Conservation (phyloP, 805 yeast genomes). For the Metschnikowia shivogae region DNA sequence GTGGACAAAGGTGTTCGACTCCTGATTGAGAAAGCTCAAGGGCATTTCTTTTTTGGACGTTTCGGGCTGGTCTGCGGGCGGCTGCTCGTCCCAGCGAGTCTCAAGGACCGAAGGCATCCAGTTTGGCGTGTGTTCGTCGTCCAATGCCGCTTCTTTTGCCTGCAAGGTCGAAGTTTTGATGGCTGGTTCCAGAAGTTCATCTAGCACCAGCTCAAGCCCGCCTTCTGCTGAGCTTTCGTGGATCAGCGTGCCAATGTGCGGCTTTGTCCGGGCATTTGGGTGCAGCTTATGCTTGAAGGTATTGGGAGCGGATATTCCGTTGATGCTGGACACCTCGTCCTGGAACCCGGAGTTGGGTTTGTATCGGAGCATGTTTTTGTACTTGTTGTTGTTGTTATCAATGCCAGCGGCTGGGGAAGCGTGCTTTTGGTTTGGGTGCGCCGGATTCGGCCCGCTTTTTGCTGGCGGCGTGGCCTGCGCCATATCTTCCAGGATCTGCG, state of each 20-base stretch:
- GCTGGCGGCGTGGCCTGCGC: not conserved
- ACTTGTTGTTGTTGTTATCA: constrained; percentile 14
- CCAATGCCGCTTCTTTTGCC: not conserved
- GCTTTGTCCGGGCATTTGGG: constrained; percentile 41
- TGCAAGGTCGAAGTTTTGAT: constrained; percentile 26
- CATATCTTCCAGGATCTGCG: constrained; percentile 20
- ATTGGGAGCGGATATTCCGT: constrained; percentile 35
- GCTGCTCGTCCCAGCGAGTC: constrained; percentile 30
- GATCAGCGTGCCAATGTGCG: constrained; percentile 21
- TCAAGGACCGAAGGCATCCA: constrained; percentile 42
- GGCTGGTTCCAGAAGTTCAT: constrained; percentile 7
- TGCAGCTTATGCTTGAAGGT: constrained; percentile 44
- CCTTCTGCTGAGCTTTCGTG: constrained; percentile 6
- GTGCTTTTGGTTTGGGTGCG: too few relatives aligned
- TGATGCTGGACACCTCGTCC: constrained; percentile 15
- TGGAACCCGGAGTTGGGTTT: constrained; percentile 31
- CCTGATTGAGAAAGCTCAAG: constrained; percentile 18
- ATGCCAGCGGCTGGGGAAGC: not conserved
- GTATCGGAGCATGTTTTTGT: constrained; percentile 33
- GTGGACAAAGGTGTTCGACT: constrained; percentile 31
- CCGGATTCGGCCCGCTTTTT: not conserved
- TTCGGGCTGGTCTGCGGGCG: not conserved
- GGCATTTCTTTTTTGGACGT: constrained; percentile 3
- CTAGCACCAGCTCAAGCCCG: not conserved
- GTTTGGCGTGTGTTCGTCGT: constrained; percentile 27